phyloP scores from a whole-genome alignment of 495 filamentous ascomycete genomes.

The Xylaria cubensis region DNA sequence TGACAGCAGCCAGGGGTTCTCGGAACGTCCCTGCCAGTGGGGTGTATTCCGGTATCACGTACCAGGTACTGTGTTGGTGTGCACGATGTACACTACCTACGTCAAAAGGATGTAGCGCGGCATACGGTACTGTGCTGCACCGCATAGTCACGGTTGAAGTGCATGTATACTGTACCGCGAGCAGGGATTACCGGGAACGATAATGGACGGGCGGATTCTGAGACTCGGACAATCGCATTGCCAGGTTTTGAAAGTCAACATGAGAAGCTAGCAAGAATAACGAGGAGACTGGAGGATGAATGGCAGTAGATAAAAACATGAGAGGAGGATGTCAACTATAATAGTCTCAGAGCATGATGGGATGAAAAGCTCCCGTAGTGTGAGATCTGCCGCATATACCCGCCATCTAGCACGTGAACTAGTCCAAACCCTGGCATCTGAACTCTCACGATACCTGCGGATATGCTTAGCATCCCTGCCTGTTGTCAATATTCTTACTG shows the following conservation, averaged over 20 bases:
- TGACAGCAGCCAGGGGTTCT: constrained; percentile 25
- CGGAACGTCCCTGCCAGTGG: constrained; percentile 28
- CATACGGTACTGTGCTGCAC: constrained; percentile 5
- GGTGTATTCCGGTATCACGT: constrained; percentile 23
- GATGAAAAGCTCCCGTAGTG: constrained; percentile 23
- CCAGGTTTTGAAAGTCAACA: constrained; percentile 5
- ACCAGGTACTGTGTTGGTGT: background rate
- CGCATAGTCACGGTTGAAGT: background rate
- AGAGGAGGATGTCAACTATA: background rate
- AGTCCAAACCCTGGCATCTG: background rate
- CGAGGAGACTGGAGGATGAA: background rate
- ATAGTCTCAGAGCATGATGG: constrained; percentile 13
- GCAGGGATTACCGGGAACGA: constrained; percentile 17
- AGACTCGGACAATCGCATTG: constrained; percentile 12
- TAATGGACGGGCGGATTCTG: constrained; percentile 9
- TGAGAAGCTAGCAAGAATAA: background rate
- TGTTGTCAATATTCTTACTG: constrained; percentile 9
- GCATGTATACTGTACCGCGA: constrained; percentile 1
- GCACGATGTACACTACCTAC: constrained; percentile 12
- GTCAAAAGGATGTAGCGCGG: constrained; percentile 1
- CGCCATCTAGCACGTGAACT: constrained; percentile 17
- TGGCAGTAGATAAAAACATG: background rate
- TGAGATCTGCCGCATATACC: constrained; percentile 23
- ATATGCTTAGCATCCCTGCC: background rate
- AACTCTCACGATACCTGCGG: constrained; percentile 2